Percentiles rank a stretch among this genome's conserved stretches.
Conservation (phyloP, 441 rosid species). For the Mallotus japonicus region DNA sequence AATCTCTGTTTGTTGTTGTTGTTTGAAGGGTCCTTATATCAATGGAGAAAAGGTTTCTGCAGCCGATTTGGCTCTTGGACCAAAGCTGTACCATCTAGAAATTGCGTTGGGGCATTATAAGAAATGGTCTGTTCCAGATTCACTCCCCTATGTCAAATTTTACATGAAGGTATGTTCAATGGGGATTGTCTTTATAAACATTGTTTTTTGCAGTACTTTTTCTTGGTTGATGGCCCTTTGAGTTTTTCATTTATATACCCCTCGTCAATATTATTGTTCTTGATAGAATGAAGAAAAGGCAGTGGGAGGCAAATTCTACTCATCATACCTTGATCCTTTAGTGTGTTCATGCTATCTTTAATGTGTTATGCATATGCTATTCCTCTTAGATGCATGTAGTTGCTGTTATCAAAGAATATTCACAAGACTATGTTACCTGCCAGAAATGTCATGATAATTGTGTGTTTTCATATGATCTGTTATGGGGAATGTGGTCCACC, state of each 20-base stretch:
- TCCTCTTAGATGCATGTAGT: background rate
- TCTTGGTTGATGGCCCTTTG: background rate
- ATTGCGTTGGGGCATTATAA: slow-evolving; percentile 73
- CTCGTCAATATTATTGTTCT: no score
- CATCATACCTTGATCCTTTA: no score
- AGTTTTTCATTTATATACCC: no score
- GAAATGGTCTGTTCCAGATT: slow-evolving; percentile 72
- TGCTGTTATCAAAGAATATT: background rate
- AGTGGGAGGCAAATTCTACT: no score
- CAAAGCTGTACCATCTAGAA: slow-evolving; percentile 83
- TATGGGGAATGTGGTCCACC: background rate
- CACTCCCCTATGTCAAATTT: slow-evolving; percentile 50
- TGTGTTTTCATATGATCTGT: background rate
- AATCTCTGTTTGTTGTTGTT: background rate
- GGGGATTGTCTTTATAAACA: slow-evolving; percentile 1
- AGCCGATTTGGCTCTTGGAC: slow-evolving; percentile 75
- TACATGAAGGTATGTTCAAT: slow-evolving; percentile 52
- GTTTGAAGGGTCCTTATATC: slow-evolving; percentile 65
- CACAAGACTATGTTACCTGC: background rate
- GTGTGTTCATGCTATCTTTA: no score
- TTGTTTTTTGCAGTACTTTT: background rate
- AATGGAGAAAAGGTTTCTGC: slow-evolving; percentile 75
- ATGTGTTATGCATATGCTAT: no score
- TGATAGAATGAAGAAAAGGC: no score
- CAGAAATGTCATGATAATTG: background rate